phyloP scores from a whole-genome alignment of 2,329 filamentous ascomycete species.

The Talaromyces albobiverticillius region DNA sequence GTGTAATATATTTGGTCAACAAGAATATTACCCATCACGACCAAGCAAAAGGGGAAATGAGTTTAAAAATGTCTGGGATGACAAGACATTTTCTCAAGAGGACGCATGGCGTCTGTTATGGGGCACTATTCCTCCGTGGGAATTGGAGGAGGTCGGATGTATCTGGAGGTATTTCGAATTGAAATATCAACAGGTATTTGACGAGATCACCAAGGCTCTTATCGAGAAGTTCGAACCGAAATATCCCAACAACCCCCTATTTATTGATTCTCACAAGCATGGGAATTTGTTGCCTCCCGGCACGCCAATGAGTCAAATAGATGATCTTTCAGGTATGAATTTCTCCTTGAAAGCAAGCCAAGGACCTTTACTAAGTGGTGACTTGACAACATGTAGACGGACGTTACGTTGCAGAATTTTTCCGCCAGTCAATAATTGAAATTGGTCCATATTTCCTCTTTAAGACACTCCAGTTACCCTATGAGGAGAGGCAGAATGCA shows the following conservation, averaged over 20 bases:
- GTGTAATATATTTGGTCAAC: background rate
- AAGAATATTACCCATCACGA: background rate
- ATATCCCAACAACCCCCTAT: background rate
- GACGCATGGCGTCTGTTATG: background rate
- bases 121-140: background rate
- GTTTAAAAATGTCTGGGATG: background rate
- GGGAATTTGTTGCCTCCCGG: background rate
- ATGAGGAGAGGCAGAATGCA: background rate
- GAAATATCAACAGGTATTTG: background rate
- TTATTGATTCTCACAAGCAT: background rate
- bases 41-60: background rate
- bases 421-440: background rate
- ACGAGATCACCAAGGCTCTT: background rate
- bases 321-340: background rate
- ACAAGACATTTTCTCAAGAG: background rate
- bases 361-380: no score
- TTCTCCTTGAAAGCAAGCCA: background rate
- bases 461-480: background rate
- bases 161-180: background rate
- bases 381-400: background rate
- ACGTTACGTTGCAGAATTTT: background rate
- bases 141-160: background rate
- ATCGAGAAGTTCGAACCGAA: background rate
- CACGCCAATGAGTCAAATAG: background rate
- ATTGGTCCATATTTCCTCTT: background rate